Conservation (phyloP, 208 protist species). For the Herpetomonas samuelpessoai region DNA sequence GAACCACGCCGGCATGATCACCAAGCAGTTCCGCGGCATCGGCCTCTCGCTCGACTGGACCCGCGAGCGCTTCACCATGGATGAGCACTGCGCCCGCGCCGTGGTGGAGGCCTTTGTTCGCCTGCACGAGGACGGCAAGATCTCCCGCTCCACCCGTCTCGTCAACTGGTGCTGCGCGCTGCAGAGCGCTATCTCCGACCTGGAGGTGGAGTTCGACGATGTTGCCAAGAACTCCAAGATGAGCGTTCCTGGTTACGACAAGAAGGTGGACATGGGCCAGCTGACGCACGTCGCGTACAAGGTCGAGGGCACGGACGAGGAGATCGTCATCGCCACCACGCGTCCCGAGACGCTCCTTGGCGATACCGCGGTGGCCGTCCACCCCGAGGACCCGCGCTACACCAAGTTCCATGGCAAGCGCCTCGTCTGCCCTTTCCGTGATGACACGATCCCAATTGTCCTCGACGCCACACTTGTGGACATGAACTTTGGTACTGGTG, state of each 20-base stretch:
- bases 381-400: slow-evolving; percentile 98
- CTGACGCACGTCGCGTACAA: slow-evolving; percentile 96
- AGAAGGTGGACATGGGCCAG: slow-evolving; percentile 94
- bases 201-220: slow-evolving; percentile 98
- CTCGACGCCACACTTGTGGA: slow-evolving; percentile 96
- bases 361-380: slow-evolving; percentile 98
- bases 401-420: slow-evolving; percentile 95
- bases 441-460: slow-evolving; percentile 96
- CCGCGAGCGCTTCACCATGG: slow-evolving; percentile 99
- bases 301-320: slow-evolving; percentile 80
- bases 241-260: slow-evolving; percentile 88
- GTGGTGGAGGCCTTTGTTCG: slow-evolving; percentile 97
- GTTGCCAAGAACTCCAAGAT: slow-evolving; percentile 78
- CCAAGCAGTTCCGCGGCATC: slow-evolving; percentile 94
- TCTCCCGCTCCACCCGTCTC: slow-evolving; percentile 97
- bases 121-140: slow-evolving; percentile 95
- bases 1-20: slow-evolving; percentile 94
- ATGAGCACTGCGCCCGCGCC: slow-evolving; percentile 89
- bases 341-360: slow-evolving; percentile 99
- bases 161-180: slow-evolving; percentile 99
- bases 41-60: slow-evolving; percentile 99
- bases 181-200: slow-evolving; percentile 99
- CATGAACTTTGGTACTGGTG: slow-evolving; percentile 98
- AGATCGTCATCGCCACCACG: slow-evolving; percentile 97
- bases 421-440: slow-evolving; percentile 96